Evolutionary conservation across 495 filamentous ascomycete species (phyloP), one percentile per base, ranked within the genome.

Genomic region (Podospora anserina): DNA sequence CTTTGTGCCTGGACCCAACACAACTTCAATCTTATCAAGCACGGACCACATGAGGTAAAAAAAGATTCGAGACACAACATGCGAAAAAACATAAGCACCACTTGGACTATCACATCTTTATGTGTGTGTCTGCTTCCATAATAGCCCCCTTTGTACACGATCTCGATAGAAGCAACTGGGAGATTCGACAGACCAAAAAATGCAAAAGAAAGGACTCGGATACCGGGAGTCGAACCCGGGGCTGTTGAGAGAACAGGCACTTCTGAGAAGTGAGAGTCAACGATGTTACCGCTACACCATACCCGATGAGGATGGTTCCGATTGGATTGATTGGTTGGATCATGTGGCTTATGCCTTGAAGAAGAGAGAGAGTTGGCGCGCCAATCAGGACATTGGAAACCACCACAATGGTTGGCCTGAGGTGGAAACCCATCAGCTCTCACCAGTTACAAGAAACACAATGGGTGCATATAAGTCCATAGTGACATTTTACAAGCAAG

Each of bases 171-270:
- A n/a, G 55, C n/a, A 26, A 2, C 9, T 20, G n/a, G 7, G 55
- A 18, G 11, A 13, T 32, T 28, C 1, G 62, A 53, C 19, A 4
- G 62, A 19, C 19, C 23, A 23, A 68, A 63, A 30, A 57, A 56
- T 23, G 6, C 19, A 53, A 63, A 67, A 64, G 66, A 64, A 64
- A 18, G 56, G 57, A 65, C 65, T 72, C 68, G 70, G 70, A 72
- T 72, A 63, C 70, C 64, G 67, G 68, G 70, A 72, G 68, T 72
- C 70, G 70, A 70, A 72, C 70, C 70, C 70, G 64, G 70, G 68
- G 70, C 70, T 72, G 70, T 68, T 72, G 70, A 72, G 70, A 64
- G 64, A 71, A 49, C 66, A 63, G 49, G 61, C 70, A 71, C 66
- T 68, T 28, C 63, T 71, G 3, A 61, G 66, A 34, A 72, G 62